phyloP scores from a whole-genome alignment of 768 basidiomycete genomes.

The Lactarius hatsudake region DNA sequence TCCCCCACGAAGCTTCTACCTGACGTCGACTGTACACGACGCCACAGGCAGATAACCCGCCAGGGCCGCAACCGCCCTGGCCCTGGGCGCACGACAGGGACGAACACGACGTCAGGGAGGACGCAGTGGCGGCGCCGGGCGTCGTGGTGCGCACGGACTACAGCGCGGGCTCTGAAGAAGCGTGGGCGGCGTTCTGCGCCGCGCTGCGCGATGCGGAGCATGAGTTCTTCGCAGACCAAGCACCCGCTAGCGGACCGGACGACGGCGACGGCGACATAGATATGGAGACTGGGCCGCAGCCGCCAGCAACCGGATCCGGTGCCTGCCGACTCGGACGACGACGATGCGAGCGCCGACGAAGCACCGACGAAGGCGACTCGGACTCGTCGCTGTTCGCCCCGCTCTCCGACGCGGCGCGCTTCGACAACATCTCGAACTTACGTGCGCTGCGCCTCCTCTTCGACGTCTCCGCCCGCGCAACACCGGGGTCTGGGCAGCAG shows the following conservation, averaged over 20 bases:
- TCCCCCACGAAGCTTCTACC: background rate
- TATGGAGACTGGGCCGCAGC: background rate
- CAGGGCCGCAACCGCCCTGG: slow-evolving; percentile 16
- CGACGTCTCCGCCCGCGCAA: slow-evolving; percentile 61
- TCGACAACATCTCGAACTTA: slow-evolving; percentile 61
- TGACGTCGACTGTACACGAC: background rate
- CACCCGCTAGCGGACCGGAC: slow-evolving; percentile 6
- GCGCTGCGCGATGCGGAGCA: slow-evolving; percentile 55
- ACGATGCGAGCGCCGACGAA: slow-evolving; percentile 4
- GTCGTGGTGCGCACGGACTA: slow-evolving; percentile 74
- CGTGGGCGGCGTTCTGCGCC: slow-evolving; percentile 56
- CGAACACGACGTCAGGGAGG: slow-evolving; percentile 45
- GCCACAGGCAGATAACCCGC: background rate
- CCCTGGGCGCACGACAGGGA: slow-evolving; percentile 51
- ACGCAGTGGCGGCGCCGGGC: slow-evolving; percentile 52
- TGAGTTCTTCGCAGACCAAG: slow-evolving; percentile 43
- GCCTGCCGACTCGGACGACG: background rate
- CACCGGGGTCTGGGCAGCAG: slow-evolving; percentile 33
- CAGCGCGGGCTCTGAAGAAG: slow-evolving; percentile 49
- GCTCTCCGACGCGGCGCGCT: slow-evolving; percentile 44
- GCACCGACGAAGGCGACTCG: slow-evolving; percentile 29
- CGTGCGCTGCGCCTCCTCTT: slow-evolving; percentile 64
- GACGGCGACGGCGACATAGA: slow-evolving; percentile 22
- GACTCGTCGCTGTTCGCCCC: slow-evolving; percentile 47
- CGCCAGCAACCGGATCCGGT: no score